These are phyloP conservation scores for Guyanaporus albipodus DNA, from an alignment of 768 basidiomycete genomes.

Conservation along the genomic window DNA sequence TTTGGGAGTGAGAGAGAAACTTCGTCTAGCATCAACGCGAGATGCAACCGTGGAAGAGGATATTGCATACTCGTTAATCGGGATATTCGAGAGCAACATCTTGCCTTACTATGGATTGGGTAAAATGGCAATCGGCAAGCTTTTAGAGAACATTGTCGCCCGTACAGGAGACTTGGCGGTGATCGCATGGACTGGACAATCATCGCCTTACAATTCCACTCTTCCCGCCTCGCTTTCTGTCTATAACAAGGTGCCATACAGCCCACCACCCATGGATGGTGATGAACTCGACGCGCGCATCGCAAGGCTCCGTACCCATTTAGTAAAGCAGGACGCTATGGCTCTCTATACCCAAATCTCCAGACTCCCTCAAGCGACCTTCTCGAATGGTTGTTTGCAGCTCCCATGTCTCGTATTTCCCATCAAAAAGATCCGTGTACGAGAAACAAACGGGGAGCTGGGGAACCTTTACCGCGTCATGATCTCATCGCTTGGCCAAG, in stretches of 20 bases:
- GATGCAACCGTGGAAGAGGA: constrained; percentile 6
- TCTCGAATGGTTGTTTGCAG: background rate
- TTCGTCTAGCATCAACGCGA: constrained; percentile 6
- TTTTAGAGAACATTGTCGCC: constrained; percentile 4
- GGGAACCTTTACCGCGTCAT: background rate
- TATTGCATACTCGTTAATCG: constrained; percentile 9
- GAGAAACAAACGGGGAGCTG: background rate
- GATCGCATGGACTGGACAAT: constrained; percentile 6
- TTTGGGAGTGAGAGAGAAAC: constrained; percentile 6
- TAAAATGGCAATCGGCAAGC: background rate
- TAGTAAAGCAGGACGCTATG: background rate
- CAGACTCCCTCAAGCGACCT: background rate
- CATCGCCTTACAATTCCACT: constrained; percentile 7
- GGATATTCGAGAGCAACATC: constrained; percentile 11
- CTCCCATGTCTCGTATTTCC: background rate
- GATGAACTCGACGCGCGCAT: background rate
- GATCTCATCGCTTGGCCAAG: background rate
- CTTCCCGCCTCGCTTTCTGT: constrained; percentile 5
- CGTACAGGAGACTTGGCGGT: constrained; percentile 5
- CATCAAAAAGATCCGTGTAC: background rate
- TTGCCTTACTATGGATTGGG: constrained; percentile 1
- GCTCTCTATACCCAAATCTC: background rate
- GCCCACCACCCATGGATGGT: background rate
- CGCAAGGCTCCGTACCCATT: background rate
- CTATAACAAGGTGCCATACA: background rate